phyloP scores from a whole-genome alignment of 129 eudicot genomes.

The Sambucus nigra region DNA sequence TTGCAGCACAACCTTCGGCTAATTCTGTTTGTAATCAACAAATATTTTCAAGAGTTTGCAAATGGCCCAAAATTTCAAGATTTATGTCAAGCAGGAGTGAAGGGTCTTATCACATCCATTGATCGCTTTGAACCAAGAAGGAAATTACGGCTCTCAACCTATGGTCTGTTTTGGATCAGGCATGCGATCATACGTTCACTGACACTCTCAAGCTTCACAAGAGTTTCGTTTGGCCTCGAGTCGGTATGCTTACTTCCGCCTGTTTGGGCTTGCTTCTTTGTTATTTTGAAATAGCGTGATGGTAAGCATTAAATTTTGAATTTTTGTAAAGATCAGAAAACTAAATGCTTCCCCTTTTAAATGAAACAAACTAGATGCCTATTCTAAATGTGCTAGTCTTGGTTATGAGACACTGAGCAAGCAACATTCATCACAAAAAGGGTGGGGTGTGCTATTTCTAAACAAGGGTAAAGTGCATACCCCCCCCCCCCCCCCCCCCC shows the following conservation, averaged over 20 bases:
- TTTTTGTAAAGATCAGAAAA: background rate
- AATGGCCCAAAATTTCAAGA: conserved; percentile 76
- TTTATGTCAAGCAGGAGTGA: conserved; percentile 96
- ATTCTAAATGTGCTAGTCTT: no score
- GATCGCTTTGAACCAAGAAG: conserved; percentile 94
- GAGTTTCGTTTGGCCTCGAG: conserved; percentile 90
- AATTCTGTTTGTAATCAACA: conserved; percentile 81
- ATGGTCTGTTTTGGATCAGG: conserved; percentile 87
- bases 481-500: no score
- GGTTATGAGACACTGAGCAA: no score
- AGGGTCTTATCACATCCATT: conserved; percentile 83
- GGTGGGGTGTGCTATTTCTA: no score
- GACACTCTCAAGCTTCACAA: conserved; percentile 79
- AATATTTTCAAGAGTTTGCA: conserved; percentile 79
- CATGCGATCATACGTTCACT: conserved; percentile 87
- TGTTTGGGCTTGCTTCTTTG: conserved; percentile 4
- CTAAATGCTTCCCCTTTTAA: no score
- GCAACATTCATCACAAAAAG: no score
- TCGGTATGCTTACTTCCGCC: conserved; percentile 43
- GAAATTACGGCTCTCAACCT: conserved; percentile 72
- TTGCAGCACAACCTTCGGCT: conserved; percentile 99
- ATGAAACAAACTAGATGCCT: no score
- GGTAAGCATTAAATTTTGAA: background rate
- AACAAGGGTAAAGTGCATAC: no score
- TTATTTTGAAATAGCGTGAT: background rate